Conservation (phyloP, 1,139 yeast species). For the Saccharomyces hybrid region DNA sequence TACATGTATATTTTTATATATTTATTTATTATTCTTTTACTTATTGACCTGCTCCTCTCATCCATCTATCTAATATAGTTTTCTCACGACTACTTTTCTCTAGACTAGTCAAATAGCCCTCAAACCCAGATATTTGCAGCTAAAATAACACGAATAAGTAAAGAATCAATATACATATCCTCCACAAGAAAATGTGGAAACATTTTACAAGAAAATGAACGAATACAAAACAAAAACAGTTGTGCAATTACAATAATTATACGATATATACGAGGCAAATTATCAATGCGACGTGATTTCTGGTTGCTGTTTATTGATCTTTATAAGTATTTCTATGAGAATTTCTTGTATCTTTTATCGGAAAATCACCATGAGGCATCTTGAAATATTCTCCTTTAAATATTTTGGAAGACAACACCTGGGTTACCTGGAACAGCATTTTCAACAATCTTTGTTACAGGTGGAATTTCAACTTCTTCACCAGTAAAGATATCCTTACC, state of each 20-base stretch:
- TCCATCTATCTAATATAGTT: background rate
- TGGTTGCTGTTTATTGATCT: background rate
- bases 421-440: slow-evolving; percentile 92
- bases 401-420: slow-evolving; percentile 68
- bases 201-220: background rate
- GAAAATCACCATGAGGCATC: background rate
- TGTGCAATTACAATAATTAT: background rate
- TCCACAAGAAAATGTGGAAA: background rate
- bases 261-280: background rate
- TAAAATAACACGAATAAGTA: background rate
- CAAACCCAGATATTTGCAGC: background rate
- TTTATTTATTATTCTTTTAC: background rate
- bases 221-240: background rate
- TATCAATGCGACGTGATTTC: background rate
- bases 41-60: background rate
- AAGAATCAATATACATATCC: background rate
- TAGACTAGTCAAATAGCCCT: background rate
- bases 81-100: background rate
- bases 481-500: slow-evolving; percentile 67
- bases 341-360: background rate
- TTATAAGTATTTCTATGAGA: background rate
- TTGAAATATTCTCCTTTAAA: slow-evolving; percentile 17
- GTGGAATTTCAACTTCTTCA: slow-evolving; percentile 57
- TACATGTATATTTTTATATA: background rate
- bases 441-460: slow-evolving; percentile 64